These are phyloP conservation scores for Naganishia antarctica DNA, from an alignment of 768 basidiomycete genomes.

Conservation along the genomic window DNA sequence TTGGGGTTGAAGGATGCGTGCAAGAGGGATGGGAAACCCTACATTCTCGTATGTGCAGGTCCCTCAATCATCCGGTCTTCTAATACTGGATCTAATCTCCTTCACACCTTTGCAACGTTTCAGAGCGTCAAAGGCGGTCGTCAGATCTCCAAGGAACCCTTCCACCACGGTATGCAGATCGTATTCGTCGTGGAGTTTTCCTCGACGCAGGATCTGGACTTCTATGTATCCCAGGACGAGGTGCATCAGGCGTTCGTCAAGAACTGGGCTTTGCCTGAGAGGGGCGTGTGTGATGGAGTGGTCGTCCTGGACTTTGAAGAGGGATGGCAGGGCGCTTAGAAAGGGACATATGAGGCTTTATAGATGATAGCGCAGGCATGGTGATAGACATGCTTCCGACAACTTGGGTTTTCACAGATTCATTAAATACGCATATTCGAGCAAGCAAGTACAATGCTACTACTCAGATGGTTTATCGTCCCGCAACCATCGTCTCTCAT, in stretches of 20 bases:
- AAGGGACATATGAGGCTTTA: too few relatives aligned
- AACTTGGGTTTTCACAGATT: not conserved
- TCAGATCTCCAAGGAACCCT: constrained; percentile 15
- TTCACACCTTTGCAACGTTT: not conserved
- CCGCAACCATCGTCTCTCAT: not conserved
- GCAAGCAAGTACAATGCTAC: not conserved
- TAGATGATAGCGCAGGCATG: too few relatives aligned
- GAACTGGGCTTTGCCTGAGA: constrained; percentile 1
- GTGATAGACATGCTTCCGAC: not conserved
- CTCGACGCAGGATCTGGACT: constrained; percentile 14
- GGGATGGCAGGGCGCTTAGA: constrained; percentile 1
- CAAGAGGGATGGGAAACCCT: constrained; percentile 23
- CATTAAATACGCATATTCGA: not conserved
- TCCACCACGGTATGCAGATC: not conserved
- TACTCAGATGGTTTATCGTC: not conserved
- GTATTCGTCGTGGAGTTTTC: constrained; percentile 20
- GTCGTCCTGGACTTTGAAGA: constrained; percentile 21
- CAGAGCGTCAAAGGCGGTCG: constrained; percentile 26
- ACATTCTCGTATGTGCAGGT: constrained; percentile 26
- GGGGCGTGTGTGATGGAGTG: constrained; percentile 1
- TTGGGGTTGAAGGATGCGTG: constrained; percentile 9
- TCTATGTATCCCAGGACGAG: constrained; percentile 17
- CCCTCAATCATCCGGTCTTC: too few relatives aligned
- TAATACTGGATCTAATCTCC: too few relatives aligned
- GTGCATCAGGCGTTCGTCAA: constrained; percentile 11